Conservation (phyloP, 1,284 basidiomycete genomes). For the Wolfiporia cocos region DNA sequence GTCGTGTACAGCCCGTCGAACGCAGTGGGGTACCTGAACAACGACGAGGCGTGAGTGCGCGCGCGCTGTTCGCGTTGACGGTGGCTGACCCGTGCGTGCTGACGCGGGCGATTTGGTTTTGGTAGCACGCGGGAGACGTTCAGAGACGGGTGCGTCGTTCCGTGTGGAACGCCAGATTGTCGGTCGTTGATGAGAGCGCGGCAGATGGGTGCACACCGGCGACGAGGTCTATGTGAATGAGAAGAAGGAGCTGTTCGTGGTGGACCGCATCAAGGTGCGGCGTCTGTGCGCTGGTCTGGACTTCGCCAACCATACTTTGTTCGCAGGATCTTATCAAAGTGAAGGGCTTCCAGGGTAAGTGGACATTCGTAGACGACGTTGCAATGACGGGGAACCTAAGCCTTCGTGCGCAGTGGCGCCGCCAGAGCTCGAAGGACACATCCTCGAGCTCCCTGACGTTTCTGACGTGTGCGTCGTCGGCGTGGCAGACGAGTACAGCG, state of each 20-base stretch:
- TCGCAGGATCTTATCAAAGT: slow-evolving; percentile 57
- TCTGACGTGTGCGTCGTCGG: slow-evolving; percentile 72
- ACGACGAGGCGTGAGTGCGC: slow-evolving; percentile 35
- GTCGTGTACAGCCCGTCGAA: slow-evolving; percentile 33
- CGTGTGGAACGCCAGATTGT: background rate
- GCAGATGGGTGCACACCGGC: slow-evolving; percentile 39
- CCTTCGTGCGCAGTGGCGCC: slow-evolving; percentile 28
- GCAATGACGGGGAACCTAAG: slow-evolving; percentile 14
- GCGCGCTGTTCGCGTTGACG: too few species aligned
- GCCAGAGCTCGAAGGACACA: slow-evolving; percentile 44
- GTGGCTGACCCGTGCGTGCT: background rate
- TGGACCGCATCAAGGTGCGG: slow-evolving; percentile 41
- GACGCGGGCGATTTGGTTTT: background rate
- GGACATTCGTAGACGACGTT: too few species aligned
- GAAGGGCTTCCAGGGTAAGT: slow-evolving; percentile 48
- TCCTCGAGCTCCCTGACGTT: slow-evolving; percentile 68
- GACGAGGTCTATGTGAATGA: slow-evolving; percentile 36
- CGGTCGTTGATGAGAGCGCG: background rate
- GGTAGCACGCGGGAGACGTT: slow-evolving; percentile 37
- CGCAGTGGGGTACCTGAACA: slow-evolving; percentile 34
- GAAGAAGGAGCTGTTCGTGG: slow-evolving; percentile 35
- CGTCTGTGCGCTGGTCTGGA: too few species aligned
- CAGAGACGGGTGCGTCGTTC: slow-evolving; percentile 28
- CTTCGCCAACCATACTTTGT: background rate
- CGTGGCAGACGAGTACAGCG: slow-evolving; percentile 71